Evolutionary conservation across 768 basidiomycete species (phyloP), one percentile per base, ranked within the genome.

Genomic region (Agaricus sinodeliciosus): DNA sequence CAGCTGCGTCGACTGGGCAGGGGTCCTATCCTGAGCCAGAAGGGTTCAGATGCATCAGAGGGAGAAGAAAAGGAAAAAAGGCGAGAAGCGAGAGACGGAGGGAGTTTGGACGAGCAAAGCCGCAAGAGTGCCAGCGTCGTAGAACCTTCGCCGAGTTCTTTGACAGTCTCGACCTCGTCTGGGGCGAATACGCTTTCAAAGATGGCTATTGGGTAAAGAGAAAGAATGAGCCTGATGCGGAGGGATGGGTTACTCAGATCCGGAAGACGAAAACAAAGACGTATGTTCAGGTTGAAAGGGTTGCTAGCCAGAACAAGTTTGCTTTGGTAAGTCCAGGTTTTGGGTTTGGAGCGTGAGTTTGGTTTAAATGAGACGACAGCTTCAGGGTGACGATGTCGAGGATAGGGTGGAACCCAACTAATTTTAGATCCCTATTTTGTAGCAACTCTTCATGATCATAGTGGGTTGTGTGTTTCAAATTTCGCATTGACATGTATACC

Each of bases 131-230:
- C 7, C 43, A 18, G 7, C 18, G 16, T 1, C 31, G 43, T 4
- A 45, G 12, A 28, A 54, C 52, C 1, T 54, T 41, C 15, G 52
- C 40, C 15, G 45, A 54, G 26, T 54, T 54, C n/a, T 48, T 54
- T 16, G 45, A 54, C 11, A 16, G 37, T n/a, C 22, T 54, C 13
- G 52, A 41, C 9, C 26, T 47, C 9, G 39, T 26, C 19, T 54
- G 52, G 45, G 46, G 18, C n/a, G 41, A 19, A 7, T 18, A 44
- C 27, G 26, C 13, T 3, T 44, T 47, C 42, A 45, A 44, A 19
- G 44, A 51, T 11, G 51, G 25, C 26, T 44, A 44, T 9, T 54
- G 52, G 45, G 52, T 45, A 13, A 31, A 41, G 40, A 48, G 46
- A 16, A 48, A 42, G 46, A 19, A 28, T 34, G 45, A 22, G 18